phyloP scores from a whole-genome alignment of 371 early-diverging fungal species.

The Parasitella parasitica region DNA sequence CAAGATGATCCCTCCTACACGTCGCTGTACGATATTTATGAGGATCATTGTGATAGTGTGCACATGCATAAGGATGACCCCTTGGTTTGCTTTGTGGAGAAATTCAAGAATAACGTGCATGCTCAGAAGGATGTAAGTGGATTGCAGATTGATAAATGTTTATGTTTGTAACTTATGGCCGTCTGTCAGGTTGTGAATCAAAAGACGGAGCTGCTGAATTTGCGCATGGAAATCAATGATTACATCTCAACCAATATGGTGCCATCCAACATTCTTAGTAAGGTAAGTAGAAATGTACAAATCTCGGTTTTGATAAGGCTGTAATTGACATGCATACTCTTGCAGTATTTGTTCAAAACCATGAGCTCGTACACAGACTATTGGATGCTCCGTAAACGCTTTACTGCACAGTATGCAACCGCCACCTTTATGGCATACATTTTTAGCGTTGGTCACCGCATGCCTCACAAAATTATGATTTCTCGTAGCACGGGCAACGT shows the following conservation, averaged over 20 bases:
- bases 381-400: slow-evolving; percentile 92
- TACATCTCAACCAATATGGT: slow-evolving; percentile 77
- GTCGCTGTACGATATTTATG: slow-evolving; percentile 85
- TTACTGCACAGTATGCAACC: slow-evolving; percentile 87
- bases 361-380: slow-evolving; percentile 82
- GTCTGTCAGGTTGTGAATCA: slow-evolving; percentile 30
- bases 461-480: slow-evolving; percentile 87
- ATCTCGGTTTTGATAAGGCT: not conserved
- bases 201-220: slow-evolving; percentile 69
- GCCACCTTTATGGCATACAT: slow-evolving; percentile 89
- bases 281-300: slow-evolving; percentile 35
- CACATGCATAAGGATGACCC: slow-evolving; percentile 82
- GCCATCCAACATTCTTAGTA: slow-evolving; percentile 79
- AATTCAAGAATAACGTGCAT: slow-evolving; percentile 53
- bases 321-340: not conserved
- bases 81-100: slow-evolving; percentile 69
- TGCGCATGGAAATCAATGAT: slow-evolving; percentile 81
- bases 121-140: slow-evolving; percentile 38
- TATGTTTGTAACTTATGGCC: not conserved
- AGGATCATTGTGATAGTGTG: slow-evolving; percentile 72
- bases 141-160: not conserved
- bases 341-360: slow-evolving; percentile 22
- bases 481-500: slow-evolving; percentile 80
- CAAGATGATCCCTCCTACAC: slow-evolving; percentile 89
- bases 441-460: slow-evolving; percentile 82